These are phyloP conservation scores for Lachnellula willkommii DNA, from an alignment of 2,329 filamentous ascomycete species.

Conservation along the genomic window DNA sequence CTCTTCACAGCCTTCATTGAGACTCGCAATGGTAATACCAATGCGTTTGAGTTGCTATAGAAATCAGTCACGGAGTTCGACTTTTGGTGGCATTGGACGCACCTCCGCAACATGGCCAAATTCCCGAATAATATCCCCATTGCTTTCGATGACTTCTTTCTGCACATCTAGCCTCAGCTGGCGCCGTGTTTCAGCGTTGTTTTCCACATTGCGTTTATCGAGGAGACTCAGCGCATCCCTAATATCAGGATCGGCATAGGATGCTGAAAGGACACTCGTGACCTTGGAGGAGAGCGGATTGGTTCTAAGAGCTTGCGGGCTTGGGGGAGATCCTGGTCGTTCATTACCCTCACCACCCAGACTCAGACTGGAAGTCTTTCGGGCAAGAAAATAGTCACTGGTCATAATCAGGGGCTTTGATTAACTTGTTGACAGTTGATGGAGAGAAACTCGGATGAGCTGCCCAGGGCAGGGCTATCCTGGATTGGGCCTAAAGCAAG, in stretches of 20 bases:
- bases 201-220: conserved; percentile 65
- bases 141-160: conserved; percentile 87
- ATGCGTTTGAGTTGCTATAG: conserved; percentile 78
- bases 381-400: conserved; percentile 24
- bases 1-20: conserved; percentile 74
- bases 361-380: conserved; percentile 21
- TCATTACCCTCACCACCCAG: conserved; percentile 22
- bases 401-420: conserved; percentile 15
- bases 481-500: conserved; percentile 9
- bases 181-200: conserved; percentile 72
- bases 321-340: conserved; percentile 19
- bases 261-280: conserved; percentile 79
- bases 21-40: conserved; percentile 66
- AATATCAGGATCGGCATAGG: conserved; percentile 89
- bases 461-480: background rate
- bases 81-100: conserved; percentile 11
- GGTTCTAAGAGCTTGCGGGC: conserved; percentile 29
- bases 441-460: background rate
- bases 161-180: conserved; percentile 78
- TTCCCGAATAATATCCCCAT: conserved; percentile 80
- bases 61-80: conserved; percentile 24
- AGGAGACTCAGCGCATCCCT: conserved; percentile 75
- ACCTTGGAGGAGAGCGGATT: conserved; percentile 75
- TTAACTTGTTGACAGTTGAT: background rate
- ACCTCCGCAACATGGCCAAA: conserved; percentile 89